Evolutionary conservation across 768 basidiomycete species (phyloP).

Genomic region (Tylopilus rubrobrunneus): DNA sequence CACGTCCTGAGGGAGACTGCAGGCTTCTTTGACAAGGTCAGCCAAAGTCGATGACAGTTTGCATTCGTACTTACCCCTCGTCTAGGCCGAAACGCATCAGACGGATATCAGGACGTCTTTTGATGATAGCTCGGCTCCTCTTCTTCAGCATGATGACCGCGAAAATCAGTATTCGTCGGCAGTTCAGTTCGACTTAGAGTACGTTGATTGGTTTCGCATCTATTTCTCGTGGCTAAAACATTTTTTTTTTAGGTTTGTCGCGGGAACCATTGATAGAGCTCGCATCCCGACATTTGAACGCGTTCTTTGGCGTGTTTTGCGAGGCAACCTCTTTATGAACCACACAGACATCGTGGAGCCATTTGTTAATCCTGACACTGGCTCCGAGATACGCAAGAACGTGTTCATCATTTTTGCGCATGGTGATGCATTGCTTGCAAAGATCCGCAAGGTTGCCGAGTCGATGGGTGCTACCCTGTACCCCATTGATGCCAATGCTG

Average conservation of each 20-base stretch:
- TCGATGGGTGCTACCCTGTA: conserved; percentile 99
- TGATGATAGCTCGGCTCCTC: conserved; percentile 86
- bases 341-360: conserved; percentile 92
- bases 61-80: conserved; percentile 6
- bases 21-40: conserved; percentile 87
- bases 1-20: conserved; percentile 94
- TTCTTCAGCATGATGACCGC: conserved; percentile 88
- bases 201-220: conserved; percentile 22
- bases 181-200: conserved; percentile 88
- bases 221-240: not conserved
- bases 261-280: conserved; percentile 92
- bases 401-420: conserved; percentile 99
- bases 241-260: conserved; percentile 67
- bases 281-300: conserved; percentile 94
- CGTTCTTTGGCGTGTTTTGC: conserved; percentile 94
- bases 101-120: conserved; percentile 82
- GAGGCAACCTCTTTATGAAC: conserved; percentile 99
- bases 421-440: conserved; percentile 85
- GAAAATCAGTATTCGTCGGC: conserved; percentile 56
- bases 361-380: conserved; percentile 83
- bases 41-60: conserved; percentile 16
- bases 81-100: conserved; percentile 74
- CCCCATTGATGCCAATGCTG: conserved; percentile 91
- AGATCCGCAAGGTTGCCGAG: conserved; percentile 97
- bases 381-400: conserved; percentile 87